A percentile compares a stretch with the other conserved stretches of the same genome.
Evolutionary conservation across 148 eudicot species (phyloP).

Genomic region (Nepenthes mirabilis): DNA sequence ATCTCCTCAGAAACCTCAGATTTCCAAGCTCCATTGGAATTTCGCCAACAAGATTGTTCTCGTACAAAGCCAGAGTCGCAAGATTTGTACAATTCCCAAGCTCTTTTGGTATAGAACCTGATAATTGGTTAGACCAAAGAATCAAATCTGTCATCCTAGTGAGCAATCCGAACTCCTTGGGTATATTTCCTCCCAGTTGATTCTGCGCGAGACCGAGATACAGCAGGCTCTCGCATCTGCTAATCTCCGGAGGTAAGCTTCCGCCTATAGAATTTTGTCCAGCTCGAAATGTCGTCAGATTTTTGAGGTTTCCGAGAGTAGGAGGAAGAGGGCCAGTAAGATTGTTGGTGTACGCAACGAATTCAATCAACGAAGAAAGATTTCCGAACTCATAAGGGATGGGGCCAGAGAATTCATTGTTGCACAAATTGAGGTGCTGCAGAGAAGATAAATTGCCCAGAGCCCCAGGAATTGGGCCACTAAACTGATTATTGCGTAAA

Average conservation of each 20-base stretch:
- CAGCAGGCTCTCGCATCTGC: conserved; percentile 41
- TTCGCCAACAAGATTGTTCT: conserved; percentile 66
- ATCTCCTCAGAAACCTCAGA: conserved; percentile 30
- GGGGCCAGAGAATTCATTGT: conserved; percentile 63
- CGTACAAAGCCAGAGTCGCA: conserved; percentile 65
- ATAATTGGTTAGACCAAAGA: conserved; percentile 62
- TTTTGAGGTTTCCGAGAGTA: conserved; percentile 59
- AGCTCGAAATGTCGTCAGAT: conserved; percentile 52
- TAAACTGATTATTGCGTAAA: conserved; percentile 51
- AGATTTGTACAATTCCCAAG: conserved; percentile 73
- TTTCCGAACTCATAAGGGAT: conserved; percentile 72
- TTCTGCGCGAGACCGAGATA: conserved; percentile 90
- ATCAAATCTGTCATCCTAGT: conserved; percentile 49
- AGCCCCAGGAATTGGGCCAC: conserved; percentile 62
- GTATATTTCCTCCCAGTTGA: conserved; percentile 47
- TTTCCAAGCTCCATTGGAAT: conserved; percentile 68
- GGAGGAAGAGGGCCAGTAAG: conserved; percentile 56
- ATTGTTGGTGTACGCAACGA: conserved; percentile 64
- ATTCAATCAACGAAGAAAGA: conserved; percentile 48
- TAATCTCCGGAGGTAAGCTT: conserved; percentile 69
- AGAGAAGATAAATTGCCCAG: conserved; percentile 47
- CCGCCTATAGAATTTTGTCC: conserved; percentile 76
- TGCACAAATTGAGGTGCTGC: conserved; percentile 62
- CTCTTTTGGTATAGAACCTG: conserved; percentile 67
- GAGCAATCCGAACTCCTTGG: conserved; percentile 71